These are phyloP conservation scores for Orobanche coerulescens DNA, from an alignment of 257 asterid species.

Conservation along the genomic window DNA sequence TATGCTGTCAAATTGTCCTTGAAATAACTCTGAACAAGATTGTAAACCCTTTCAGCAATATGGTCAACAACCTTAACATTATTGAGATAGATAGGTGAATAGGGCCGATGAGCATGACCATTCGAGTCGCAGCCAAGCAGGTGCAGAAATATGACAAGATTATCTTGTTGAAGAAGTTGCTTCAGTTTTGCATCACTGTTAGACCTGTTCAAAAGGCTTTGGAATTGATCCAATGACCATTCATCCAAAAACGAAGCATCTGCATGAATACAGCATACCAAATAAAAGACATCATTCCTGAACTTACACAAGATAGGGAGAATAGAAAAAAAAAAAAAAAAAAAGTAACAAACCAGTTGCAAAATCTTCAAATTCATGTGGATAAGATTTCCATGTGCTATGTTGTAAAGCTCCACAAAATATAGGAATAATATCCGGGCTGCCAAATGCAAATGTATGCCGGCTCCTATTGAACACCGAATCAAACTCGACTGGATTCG, in stretches of 20 bases:
- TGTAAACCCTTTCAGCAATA: conserved; percentile 91
- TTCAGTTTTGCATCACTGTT: conserved; percentile 59
- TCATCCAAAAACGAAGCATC: conserved; percentile 98
- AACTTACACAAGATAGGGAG: neutral
- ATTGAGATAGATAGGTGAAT: conserved; percentile 84
- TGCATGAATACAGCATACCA: conserved; percentile 37
- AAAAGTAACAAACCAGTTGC: conserved; percentile 71
- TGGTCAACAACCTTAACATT: conserved; percentile 94
- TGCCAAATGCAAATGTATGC: conserved; percentile 88
- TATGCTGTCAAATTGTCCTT: conserved; percentile 82
- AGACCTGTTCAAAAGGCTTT: conserved; percentile 76
- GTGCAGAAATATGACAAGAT: conserved; percentile 78
- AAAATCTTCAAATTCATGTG: conserved; percentile 87
- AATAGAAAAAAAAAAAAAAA: neutral
- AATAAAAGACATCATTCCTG: conserved; percentile 6
- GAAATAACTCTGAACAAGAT: conserved; percentile 78
- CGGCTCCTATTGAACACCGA: conserved; percentile 90
- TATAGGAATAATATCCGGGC: conserved; percentile 91
- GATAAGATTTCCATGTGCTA: conserved; percentile 84
- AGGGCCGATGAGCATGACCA: conserved; percentile 99
- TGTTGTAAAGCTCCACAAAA: conserved; percentile 81
- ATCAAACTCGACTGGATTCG: conserved; percentile 97
- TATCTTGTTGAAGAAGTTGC: conserved; percentile 78
- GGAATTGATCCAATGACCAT: conserved; percentile 90
- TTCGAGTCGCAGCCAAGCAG: conserved; percentile 96